These are phyloP conservation scores for Heritiera littoralis DNA, from an alignment of 345 rosid species.

Conservation along the genomic window DNA sequence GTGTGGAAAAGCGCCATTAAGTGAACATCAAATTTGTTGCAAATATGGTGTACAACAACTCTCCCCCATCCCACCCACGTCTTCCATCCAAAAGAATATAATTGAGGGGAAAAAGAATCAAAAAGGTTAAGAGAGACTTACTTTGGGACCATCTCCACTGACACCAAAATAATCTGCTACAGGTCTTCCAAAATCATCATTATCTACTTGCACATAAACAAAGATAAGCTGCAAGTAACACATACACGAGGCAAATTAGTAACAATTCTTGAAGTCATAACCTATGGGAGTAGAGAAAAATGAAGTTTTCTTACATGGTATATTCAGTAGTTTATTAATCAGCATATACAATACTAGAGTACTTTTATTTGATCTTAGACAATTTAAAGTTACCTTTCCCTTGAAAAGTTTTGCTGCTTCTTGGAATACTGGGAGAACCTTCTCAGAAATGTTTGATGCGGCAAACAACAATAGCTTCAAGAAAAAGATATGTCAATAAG, in stretches of 20 bases:
- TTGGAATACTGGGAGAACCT: slow-evolving; percentile 58
- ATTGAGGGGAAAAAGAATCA: neutral
- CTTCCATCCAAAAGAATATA: neutral
- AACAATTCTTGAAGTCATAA: neutral
- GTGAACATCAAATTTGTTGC: slow-evolving; percentile 2
- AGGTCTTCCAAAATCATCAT: slow-evolving; percentile 91
- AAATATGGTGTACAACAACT: neutral
- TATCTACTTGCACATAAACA: slow-evolving; percentile 83
- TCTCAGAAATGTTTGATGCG: slow-evolving; percentile 65
- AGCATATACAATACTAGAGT: neutral
- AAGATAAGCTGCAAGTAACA: slow-evolving; percentile 69
- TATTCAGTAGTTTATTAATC: neutral
- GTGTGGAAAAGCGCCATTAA: slow-evolving; percentile 15
- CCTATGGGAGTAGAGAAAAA: neutral
- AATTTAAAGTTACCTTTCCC: slow-evolving; percentile 68
- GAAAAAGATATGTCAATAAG: slow-evolving; percentile 21
- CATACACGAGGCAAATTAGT: neutral
- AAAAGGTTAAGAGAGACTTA: slow-evolving; percentile 25
- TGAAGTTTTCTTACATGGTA: neutral
- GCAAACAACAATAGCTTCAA: slow-evolving; percentile 80
- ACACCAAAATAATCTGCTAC: slow-evolving; percentile 94
- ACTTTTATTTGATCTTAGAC: neutral
- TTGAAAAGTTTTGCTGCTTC: slow-evolving; percentile 87
- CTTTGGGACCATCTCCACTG: slow-evolving; percentile 63
- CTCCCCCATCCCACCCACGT: neutral